phyloP scores from a whole-genome alignment of 2,329 filamentous ascomycete genomes.

The Pseudogymnoascus pannorum region DNA sequence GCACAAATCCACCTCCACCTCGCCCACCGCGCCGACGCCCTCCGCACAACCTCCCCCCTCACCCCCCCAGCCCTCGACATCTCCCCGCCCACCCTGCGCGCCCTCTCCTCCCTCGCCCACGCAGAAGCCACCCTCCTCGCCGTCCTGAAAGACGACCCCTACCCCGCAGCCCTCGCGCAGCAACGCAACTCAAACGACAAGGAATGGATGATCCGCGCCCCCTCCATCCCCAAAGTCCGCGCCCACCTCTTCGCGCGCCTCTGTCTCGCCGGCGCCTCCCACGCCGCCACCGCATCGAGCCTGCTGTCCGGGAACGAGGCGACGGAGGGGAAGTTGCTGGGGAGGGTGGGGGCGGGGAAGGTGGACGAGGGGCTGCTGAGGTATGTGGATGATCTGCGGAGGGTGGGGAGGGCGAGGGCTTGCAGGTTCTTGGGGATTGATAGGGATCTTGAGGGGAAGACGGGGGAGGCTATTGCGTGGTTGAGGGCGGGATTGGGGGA shows the following conservation, averaged over 20 bases:
- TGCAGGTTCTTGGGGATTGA: slow-evolving; percentile 89
- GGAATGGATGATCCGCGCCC: slow-evolving; percentile 95
- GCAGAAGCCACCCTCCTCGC: slow-evolving; percentile 87
- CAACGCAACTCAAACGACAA: slow-evolving; percentile 74
- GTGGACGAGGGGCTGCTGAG: slow-evolving; percentile 59
- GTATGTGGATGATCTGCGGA: slow-evolving; percentile 69
- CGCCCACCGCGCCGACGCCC: slow-evolving; percentile 44
- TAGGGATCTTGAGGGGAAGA: slow-evolving; percentile 73
- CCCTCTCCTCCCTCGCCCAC: slow-evolving; percentile 59
- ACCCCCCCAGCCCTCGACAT: slow-evolving; percentile 46
- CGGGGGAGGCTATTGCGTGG: slow-evolving; percentile 83
- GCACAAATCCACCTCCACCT: slow-evolving; percentile 72
- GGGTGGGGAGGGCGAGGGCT: slow-evolving; percentile 72
- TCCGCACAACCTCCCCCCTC: slow-evolving; percentile 26
- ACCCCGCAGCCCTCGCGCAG: slow-evolving; percentile 74
- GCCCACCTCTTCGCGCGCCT: slow-evolving; percentile 81
- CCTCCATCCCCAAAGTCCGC: slow-evolving; percentile 80
- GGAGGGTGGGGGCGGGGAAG: slow-evolving; percentile 34
- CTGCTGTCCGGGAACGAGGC: slow-evolving; percentile 38
- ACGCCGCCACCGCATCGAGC: slow-evolving; percentile 65
- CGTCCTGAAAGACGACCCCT: slow-evolving; percentile 90
- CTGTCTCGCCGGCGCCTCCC: slow-evolving; percentile 81
- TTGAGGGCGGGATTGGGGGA: slow-evolving; percentile 68
- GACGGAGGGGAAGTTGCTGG: slow-evolving; percentile 11
- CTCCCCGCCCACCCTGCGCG: slow-evolving; percentile 43